These are phyloP conservation scores for Aristolochia californica DNA, from an alignment of 164 flowering plant genomes.

Conservation along the genomic window DNA sequence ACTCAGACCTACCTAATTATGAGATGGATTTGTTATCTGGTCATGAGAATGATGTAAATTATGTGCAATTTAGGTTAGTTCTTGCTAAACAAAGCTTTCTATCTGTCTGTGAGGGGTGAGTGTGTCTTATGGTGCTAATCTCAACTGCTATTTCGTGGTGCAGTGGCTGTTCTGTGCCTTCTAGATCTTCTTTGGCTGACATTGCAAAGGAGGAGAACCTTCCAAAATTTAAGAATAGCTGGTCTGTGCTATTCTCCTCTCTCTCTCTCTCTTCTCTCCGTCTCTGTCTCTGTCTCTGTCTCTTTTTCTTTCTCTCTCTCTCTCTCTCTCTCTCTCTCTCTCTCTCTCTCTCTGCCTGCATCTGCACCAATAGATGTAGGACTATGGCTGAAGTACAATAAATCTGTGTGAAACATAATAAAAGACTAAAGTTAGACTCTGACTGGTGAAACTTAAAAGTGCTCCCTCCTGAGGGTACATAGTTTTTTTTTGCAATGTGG, in stretches of 20 bases:
- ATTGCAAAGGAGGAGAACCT: slow-evolving; percentile 50
- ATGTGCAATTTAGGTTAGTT: slow-evolving; percentile 84
- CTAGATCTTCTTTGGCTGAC: slow-evolving; percentile 50
- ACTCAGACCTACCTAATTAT: slow-evolving; percentile 60
- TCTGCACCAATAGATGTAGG: too few species aligned
- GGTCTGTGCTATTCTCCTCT: slow-evolving; percentile 31
- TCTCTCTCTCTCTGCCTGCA: too few species aligned
- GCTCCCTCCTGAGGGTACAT: too few species aligned
- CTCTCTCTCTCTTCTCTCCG: too few species aligned
- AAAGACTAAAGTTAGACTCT: too few species aligned
- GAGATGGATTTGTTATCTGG: slow-evolving; percentile 86
- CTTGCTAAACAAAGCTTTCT: neutral
- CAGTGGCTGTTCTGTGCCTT: slow-evolving; percentile 85
- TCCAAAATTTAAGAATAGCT: slow-evolving; percentile 68
- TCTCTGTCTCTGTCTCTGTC: too few species aligned
- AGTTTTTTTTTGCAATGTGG: neutral
- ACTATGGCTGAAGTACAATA: too few species aligned
- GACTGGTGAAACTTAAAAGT: too few species aligned
- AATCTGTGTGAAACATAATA: too few species aligned
- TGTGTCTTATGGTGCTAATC: slow-evolving; percentile 1
- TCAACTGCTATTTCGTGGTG: slow-evolving; percentile 8
- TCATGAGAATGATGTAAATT: slow-evolving; percentile 92
- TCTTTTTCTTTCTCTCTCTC: too few species aligned
- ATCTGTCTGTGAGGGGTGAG: neutral
- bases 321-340: too few species aligned